Conservation (phyloP, 2,329 filamentous ascomycete species). For the Cytospora piceicola region DNA sequence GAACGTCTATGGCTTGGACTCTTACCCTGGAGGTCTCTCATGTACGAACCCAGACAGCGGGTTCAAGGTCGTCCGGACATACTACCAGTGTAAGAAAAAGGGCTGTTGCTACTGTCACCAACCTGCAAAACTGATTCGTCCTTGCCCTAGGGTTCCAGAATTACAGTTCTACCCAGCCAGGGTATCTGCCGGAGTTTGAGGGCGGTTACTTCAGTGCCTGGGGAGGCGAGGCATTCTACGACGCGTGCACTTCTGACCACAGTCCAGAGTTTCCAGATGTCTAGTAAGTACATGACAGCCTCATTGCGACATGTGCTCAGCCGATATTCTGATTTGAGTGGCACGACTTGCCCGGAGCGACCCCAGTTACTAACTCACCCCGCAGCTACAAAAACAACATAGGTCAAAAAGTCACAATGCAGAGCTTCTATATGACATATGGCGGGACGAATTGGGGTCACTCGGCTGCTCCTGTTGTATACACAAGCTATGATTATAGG, state of each 20-base stretch:
- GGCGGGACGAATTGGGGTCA: conserved; percentile 63
- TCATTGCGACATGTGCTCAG: neutral
- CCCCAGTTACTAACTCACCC: neutral
- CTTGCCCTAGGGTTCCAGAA: conserved; percentile 49
- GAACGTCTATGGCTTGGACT: conserved; percentile 53
- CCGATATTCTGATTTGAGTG: too few relatives aligned
- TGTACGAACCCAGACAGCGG: conserved; percentile 54
- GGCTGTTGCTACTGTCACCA: too few relatives aligned
- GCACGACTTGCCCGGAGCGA: neutral
- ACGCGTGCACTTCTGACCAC: conserved; percentile 51
- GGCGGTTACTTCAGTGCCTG: conserved; percentile 58
- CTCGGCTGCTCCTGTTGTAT: conserved; percentile 53
- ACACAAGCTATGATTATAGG: conserved; percentile 48
- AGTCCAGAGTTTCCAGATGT: conserved; percentile 55
- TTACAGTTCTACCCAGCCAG: conserved; percentile 57
- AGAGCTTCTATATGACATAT: conserved; percentile 56
- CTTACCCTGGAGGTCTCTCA: conserved; percentile 51
- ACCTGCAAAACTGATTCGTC: neutral
- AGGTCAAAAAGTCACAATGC: conserved; percentile 51
- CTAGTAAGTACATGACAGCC: conserved; percentile 38
- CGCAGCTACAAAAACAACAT: conserved; percentile 56
- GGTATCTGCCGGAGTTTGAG: conserved; percentile 57
- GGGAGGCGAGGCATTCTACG: conserved; percentile 55
- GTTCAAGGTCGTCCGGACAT: conserved; percentile 55
- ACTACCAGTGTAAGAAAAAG: conserved; percentile 50